Conservation (phyloP, 2,329 filamentous ascomycete genomes). For the Cytospora piceicola region DNA sequence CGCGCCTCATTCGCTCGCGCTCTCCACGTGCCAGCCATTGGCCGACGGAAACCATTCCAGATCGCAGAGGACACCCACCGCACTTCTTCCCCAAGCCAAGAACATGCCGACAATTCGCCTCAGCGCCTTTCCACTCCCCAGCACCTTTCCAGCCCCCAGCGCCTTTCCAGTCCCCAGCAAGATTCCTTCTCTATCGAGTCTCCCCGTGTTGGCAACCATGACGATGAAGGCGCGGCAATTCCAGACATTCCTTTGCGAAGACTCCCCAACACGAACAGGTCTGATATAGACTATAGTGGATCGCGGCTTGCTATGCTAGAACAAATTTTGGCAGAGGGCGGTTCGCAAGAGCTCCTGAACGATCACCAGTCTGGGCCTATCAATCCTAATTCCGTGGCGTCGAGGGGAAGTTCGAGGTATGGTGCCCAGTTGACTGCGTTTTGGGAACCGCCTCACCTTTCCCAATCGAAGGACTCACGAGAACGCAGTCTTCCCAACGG, state of each 20-base stretch:
- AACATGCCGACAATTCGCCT: background rate
- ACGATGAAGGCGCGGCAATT: slow-evolving; percentile 23
- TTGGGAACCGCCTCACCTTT: background rate
- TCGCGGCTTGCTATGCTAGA: slow-evolving; percentile 20
- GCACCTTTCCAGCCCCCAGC: background rate
- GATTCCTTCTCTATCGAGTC: background rate
- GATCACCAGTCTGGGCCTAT: slow-evolving; percentile 6
- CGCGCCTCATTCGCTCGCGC: slow-evolving; percentile 29
- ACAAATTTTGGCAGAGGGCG: slow-evolving; percentile 14
- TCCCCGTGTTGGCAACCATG: slow-evolving; percentile 6
- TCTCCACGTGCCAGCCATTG: slow-evolving; percentile 27
- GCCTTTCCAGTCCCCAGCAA: background rate
- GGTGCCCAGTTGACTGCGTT: slow-evolving; percentile 4
- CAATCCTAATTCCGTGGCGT: slow-evolving; percentile 17
- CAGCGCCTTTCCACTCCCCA: background rate
- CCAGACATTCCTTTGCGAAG: slow-evolving; percentile 30
- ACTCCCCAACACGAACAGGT: slow-evolving; percentile 13
- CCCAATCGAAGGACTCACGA: slow-evolving; percentile 21
- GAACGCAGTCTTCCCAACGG: slow-evolving; percentile 24
- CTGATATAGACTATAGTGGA: slow-evolving; percentile 10
- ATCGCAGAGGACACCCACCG: slow-evolving; percentile 16
- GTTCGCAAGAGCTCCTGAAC: slow-evolving; percentile 5
- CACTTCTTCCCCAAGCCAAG: background rate
- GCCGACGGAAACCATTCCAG: slow-evolving; percentile 12
- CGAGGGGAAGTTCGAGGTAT: slow-evolving; percentile 24